Evolutionary conservation across 352 stramenopile genomes (phyloP).

Genomic region (Detonula confervacea): DNA sequence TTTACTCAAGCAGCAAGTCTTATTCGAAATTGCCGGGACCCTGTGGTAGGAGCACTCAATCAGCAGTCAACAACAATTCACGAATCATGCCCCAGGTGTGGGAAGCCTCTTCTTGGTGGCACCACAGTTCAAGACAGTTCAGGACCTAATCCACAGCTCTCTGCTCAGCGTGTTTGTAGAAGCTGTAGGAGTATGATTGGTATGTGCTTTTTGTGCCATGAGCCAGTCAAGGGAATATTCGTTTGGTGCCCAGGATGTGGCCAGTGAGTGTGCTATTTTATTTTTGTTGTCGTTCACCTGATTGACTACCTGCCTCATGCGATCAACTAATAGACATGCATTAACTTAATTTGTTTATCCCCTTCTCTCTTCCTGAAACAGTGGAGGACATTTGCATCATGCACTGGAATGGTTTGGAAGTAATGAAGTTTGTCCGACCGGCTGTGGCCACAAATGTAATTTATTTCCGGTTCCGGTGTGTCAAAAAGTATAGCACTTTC

Average conservation of each 20-base stretch:
- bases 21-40: constrained; percentile 76
- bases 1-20: constrained; percentile 77
- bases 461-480: constrained; percentile 23
- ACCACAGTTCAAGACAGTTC: constrained; percentile 34
- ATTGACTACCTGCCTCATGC: too few relatives aligned
- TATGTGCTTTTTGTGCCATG: constrained; percentile 83
- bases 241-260: constrained; percentile 80
- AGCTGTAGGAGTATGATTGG: constrained; percentile 76
- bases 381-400: constrained; percentile 76
- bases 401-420: constrained; percentile 76
- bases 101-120: constrained; percentile 66
- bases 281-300: not conserved
- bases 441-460: constrained; percentile 76
- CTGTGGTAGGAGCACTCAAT: constrained; percentile 78
- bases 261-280: constrained; percentile 38
- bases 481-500: constrained; percentile 14
- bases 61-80: constrained; percentile 84
- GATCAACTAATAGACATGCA: too few relatives aligned
- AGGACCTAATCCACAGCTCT: constrained; percentile 13
- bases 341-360: not conserved
- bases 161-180: constrained; percentile 65
- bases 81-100: constrained; percentile 80
- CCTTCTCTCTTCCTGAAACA: constrained; percentile 8
- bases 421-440: constrained; percentile 75
- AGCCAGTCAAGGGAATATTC: constrained; percentile 83